Percentiles rank a stretch among this genome's conserved stretches.
Evolutionary conservation across 2,329 filamentous ascomycete species (phyloP).

Genomic region (Cladophialophora bantiana): DNA sequence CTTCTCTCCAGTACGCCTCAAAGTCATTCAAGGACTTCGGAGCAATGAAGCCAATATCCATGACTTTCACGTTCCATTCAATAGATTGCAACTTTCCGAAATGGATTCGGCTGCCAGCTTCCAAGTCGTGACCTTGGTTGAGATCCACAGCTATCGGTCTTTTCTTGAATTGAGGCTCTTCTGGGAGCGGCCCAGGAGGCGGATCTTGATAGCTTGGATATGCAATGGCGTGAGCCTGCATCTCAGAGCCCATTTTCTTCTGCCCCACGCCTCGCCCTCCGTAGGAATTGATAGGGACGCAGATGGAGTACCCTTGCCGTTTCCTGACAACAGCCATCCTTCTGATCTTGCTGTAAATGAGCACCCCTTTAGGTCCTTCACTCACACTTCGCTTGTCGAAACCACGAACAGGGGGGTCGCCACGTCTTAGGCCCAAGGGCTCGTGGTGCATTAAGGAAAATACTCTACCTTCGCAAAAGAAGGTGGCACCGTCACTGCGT

Average conservation of each 20-base stretch:
- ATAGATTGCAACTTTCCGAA: conserved; percentile 53
- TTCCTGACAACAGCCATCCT: conserved; percentile 15
- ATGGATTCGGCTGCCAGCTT: conserved; percentile 50
- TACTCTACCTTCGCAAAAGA: conserved; percentile 35
- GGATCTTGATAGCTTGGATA: not conserved
- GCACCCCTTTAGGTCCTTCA: conserved; percentile 1
- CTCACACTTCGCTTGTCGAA: not conserved
- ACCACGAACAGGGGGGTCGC: not conserved
- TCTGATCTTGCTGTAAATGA: conserved; percentile 18
- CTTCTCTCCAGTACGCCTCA: conserved; percentile 8
- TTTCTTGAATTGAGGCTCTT: conserved; percentile 41
- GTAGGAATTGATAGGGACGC: conserved; percentile 25
- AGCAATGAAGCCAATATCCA: conserved; percentile 46
- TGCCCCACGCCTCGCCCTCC: conserved; percentile 4
- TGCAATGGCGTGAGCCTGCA: conserved; percentile 23
- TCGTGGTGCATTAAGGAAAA: conserved; percentile 46
- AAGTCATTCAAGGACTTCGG: conserved; percentile 7
- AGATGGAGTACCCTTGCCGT: conserved; percentile 24
- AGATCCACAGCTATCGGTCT: conserved; percentile 47
- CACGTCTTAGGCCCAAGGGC: not conserved
- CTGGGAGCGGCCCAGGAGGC: not conserved
- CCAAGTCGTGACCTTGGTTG: conserved; percentile 39
- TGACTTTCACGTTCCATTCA: conserved; percentile 53
- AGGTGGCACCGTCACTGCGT: not conserved
- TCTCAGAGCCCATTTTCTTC: conserved; percentile 8